phyloP scores from a whole-genome alignment of 2,329 filamentous ascomycete genomes.

The Scedosporium aurantiacum region DNA sequence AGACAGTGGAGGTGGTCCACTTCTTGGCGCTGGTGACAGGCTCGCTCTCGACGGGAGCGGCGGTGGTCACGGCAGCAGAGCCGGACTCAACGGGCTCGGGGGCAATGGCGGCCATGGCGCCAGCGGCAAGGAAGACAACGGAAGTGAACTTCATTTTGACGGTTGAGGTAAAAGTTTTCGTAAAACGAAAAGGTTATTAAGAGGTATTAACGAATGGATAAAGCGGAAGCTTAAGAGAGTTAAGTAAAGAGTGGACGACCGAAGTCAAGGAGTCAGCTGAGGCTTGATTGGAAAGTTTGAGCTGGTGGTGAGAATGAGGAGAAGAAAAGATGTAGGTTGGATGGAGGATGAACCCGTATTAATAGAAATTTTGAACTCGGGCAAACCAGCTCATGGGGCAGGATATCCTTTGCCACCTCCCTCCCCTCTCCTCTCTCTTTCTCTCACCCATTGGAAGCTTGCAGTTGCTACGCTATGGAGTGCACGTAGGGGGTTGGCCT shows the following conservation, averaged over 20 bases:
- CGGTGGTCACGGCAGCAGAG: conserved; percentile 11
- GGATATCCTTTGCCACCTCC: background rate
- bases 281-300: conserved; percentile 29
- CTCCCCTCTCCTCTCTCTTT: background rate
- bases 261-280: conserved; percentile 33
- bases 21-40: conserved; percentile 36
- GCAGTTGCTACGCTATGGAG: background rate
- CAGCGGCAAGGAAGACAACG: conserved; percentile 41
- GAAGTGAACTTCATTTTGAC: conserved; percentile 39
- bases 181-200: conserved; percentile 19
- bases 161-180: conserved; percentile 17
- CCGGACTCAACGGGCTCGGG: conserved; percentile 23
- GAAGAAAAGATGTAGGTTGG: conserved; percentile 13
- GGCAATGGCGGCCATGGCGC: conserved; percentile 35
- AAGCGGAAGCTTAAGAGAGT: conserved; percentile 21
- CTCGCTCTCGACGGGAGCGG: conserved; percentile 16
- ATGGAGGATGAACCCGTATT: conserved; percentile 25
- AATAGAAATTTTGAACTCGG: conserved; percentile 24
- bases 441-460: background rate
- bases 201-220: conserved; percentile 19
- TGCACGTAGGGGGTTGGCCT: background rate
- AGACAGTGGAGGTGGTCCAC: conserved; percentile 38
- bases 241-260: conserved; percentile 46
- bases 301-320: conserved; percentile 28
- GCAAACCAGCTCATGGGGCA: background rate